Evolutionary conservation across 1,284 basidiomycete genomes (phyloP).

Genomic region (Termitomyces sp.): DNA sequence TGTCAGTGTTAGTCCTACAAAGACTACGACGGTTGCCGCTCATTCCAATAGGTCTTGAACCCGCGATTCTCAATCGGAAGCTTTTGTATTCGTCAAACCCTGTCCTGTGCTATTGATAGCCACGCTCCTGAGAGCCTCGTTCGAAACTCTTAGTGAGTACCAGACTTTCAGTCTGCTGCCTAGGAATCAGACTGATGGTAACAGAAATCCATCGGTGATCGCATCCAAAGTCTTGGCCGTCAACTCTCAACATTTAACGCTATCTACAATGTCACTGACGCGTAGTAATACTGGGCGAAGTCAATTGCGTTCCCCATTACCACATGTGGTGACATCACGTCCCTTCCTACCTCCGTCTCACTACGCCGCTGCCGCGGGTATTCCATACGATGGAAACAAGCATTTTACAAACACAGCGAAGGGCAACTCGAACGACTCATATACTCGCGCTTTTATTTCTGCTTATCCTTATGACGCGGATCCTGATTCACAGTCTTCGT

Average conservation of each 20-base stretch:
- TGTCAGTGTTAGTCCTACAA: background rate
- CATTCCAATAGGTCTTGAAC: background rate
- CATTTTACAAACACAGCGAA: conserved; percentile 2
- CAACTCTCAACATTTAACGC: background rate
- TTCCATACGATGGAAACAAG: conserved; percentile 19
- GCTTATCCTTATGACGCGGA: conserved; percentile 21
- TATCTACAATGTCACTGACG: conserved; percentile 21
- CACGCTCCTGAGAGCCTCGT: background rate
- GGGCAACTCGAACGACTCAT: conserved; percentile 9
- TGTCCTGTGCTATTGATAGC: background rate
- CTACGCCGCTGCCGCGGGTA: conserved; percentile 58
- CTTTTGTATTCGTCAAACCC: background rate
- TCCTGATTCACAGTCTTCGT: conserved; percentile 28
- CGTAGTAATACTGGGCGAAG: conserved; percentile 23
- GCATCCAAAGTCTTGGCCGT: background rate
- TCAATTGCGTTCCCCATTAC: conserved; percentile 27
- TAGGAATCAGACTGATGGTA: background rate
- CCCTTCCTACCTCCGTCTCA: conserved; percentile 57
- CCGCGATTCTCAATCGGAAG: background rate
- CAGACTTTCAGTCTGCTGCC: background rate
- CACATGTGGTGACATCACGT: conserved; percentile 22
- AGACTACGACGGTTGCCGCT: background rate
- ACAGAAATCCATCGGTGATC: background rate
- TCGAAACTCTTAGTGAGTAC: background rate
- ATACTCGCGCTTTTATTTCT: conserved; percentile 21